These are phyloP conservation scores for Boletus rubropictus DNA, from an alignment of 768 basidiomycete species.

Conservation along the genomic window DNA sequence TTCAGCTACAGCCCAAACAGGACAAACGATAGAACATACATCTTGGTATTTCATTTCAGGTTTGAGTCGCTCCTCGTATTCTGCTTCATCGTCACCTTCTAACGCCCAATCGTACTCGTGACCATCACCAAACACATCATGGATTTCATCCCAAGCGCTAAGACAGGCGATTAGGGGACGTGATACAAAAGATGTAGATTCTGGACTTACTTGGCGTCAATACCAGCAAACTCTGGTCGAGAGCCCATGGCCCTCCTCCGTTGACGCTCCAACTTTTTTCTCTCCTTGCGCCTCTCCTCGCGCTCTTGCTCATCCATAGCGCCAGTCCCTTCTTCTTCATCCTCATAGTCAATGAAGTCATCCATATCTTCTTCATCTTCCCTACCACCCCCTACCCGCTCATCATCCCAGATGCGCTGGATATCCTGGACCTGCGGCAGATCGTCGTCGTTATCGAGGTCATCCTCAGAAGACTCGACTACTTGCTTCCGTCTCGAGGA, in stretches of 20 bases:
- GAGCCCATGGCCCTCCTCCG: conserved; percentile 60
- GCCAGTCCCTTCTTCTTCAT: conserved; percentile 77
- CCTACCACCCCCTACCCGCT: conserved; percentile 39
- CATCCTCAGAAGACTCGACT: conserved; percentile 74
- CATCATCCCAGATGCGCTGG: conserved; percentile 78
- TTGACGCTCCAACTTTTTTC: conserved; percentile 55
- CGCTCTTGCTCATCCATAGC: conserved; percentile 71
- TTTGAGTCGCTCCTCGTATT: conserved; percentile 46
- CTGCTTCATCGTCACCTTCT: conserved; percentile 64
- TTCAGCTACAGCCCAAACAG: neutral
- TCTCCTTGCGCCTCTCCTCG: conserved; percentile 66
- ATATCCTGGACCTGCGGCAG: conserved; percentile 52
- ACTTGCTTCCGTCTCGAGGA: conserved; percentile 54
- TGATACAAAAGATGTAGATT: neutral
- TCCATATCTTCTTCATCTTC: conserved; percentile 63
- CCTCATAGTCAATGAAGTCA: conserved; percentile 74
- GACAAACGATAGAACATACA: conserved; percentile 37
- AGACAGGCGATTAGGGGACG: conserved; percentile 11
- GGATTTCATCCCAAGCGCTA: conserved; percentile 93
- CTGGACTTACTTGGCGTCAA: conserved; percentile 70
- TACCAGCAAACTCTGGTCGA: conserved; percentile 68
- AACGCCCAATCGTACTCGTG: conserved; percentile 96
- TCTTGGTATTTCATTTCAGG: conserved; percentile 81
- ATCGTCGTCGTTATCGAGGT: conserved; percentile 51
- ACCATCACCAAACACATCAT: conserved; percentile 94